These are phyloP conservation scores for Fraxinus velutina DNA, from an alignment of 305 asterid genomes.

Conservation along the genomic window DNA sequence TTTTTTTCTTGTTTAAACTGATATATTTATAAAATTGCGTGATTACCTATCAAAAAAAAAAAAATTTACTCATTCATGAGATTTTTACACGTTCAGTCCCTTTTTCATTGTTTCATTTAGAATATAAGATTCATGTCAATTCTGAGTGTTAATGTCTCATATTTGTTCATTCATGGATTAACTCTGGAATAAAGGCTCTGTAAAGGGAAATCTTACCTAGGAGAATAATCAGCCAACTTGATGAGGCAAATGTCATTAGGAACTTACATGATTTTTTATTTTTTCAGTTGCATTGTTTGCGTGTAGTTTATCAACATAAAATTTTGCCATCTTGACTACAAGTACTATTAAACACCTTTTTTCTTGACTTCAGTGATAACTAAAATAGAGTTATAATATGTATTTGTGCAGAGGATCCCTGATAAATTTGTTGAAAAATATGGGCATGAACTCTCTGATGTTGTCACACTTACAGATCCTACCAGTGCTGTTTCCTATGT, in stretches of 20 bases:
- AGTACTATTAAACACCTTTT: neutral
- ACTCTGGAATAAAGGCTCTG: neutral
- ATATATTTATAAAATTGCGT: too few species aligned
- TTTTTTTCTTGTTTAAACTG: too few species aligned
- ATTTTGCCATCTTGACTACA: neutral
- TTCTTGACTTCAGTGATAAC: neutral
- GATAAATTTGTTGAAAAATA: conserved; percentile 14
- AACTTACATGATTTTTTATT: neutral
- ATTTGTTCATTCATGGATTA: neutral
- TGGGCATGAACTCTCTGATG: conserved; percentile 21
- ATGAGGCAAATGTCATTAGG: neutral
- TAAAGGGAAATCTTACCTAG: neutral
- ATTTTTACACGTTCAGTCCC: neutral
- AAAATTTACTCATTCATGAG: neutral
- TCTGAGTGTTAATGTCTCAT: neutral
- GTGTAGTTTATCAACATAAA: neutral
- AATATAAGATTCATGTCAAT: neutral
- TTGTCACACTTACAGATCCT: conserved; percentile 21
- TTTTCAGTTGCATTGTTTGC: neutral
- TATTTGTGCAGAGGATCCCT: conserved; percentile 23
- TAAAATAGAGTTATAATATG: neutral
- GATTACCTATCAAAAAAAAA: too few species aligned
- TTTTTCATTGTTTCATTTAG: neutral
- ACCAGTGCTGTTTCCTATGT: conserved; percentile 16
- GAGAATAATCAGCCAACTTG: neutral